These are phyloP conservation scores for Dothiorella sarmentorum DNA, from an alignment of 2,329 filamentous ascomycete genomes.

Conservation along the genomic window DNA sequence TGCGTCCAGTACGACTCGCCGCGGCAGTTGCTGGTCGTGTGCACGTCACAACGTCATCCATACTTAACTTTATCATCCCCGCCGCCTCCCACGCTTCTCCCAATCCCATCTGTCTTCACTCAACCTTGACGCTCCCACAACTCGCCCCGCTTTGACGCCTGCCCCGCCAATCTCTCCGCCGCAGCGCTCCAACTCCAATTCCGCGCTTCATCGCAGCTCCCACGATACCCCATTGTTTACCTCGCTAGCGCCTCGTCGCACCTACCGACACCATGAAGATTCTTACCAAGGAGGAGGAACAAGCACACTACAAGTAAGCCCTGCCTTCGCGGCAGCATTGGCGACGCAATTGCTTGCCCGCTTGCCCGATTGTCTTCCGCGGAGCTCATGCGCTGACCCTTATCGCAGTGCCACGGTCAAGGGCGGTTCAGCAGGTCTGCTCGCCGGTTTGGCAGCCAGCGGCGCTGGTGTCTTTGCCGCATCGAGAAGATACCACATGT, in stretches of 20 bases:
- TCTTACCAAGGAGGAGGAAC: slow-evolving; percentile 89
- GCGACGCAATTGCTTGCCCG: neutral
- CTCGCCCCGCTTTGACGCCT: neutral
- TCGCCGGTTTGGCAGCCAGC: slow-evolving; percentile 65
- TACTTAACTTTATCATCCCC: neutral
- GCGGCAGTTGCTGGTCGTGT: too few relatives aligned
- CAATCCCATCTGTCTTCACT: neutral
- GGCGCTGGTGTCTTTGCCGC: slow-evolving; percentile 65
- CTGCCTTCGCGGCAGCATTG: slow-evolving; percentile 19
- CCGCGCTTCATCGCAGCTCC: neutral
- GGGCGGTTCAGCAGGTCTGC: slow-evolving; percentile 72
- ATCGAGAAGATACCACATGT: slow-evolving; percentile 67
- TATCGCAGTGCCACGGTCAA: slow-evolving; percentile 63
- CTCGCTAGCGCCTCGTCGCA: neutral
- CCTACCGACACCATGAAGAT: slow-evolving; percentile 71
- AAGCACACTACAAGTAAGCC: slow-evolving; percentile 69
- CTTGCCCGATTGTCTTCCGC: neutral
- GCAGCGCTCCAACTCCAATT: neutral
- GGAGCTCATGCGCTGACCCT: slow-evolving; percentile 9
- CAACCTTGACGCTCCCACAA: neutral
- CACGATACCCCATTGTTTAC: neutral
- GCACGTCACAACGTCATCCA: slow-evolving; percentile 17
- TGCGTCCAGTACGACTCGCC: too few relatives aligned
- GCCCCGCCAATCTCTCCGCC: neutral
- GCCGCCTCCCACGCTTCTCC: neutral